These are phyloP conservation scores for Colletotrichum sp. DNA, from an alignment of 2,329 filamentous ascomycete species.

Conservation along the genomic window DNA sequence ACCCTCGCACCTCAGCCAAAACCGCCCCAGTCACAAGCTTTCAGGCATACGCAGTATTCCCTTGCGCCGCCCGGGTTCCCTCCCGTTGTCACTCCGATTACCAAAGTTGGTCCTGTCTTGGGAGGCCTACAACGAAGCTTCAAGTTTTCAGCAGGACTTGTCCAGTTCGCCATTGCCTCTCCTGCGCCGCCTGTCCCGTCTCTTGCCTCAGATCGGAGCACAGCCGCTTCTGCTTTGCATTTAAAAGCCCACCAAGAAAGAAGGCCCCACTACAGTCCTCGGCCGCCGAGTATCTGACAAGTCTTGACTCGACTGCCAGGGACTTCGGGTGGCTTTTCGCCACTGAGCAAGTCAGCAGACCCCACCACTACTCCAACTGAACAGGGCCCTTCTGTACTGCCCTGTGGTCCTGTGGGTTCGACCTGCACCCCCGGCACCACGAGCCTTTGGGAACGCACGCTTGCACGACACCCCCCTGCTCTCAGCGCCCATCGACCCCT, in stretches of 20 bases:
- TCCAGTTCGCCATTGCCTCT: background rate
- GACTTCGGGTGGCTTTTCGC: conserved; percentile 21
- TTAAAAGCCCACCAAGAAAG: conserved; percentile 10
- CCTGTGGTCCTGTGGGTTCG: conserved; percentile 22
- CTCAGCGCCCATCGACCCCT: conserved; percentile 16
- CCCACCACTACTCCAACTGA: conserved; percentile 22
- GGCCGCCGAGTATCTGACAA: conserved; percentile 21
- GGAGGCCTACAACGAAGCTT: background rate
- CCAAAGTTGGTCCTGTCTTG: background rate
- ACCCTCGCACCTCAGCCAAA: background rate
- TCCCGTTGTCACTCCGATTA: background rate
- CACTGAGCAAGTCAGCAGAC: conserved; percentile 23
- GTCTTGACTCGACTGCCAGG: conserved; percentile 21
- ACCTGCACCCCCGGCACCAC: conserved; percentile 18
- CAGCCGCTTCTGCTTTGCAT: conserved; percentile 15
- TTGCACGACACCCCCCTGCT: conserved; percentile 20
- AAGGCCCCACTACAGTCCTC: conserved; percentile 10
- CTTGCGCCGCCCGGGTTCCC: conserved; percentile 9
- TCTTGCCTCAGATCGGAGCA: conserved; percentile 5
- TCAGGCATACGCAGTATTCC: background rate
- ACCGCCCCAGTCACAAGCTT: conserved; percentile 17
- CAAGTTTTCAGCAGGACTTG: background rate
- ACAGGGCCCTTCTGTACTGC: conserved; percentile 19
- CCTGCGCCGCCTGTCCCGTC: background rate
- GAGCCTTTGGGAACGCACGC: conserved; percentile 21